phyloP scores from a whole-genome alignment of 345 rosid genomes.

The Camelina hispida region DNA sequence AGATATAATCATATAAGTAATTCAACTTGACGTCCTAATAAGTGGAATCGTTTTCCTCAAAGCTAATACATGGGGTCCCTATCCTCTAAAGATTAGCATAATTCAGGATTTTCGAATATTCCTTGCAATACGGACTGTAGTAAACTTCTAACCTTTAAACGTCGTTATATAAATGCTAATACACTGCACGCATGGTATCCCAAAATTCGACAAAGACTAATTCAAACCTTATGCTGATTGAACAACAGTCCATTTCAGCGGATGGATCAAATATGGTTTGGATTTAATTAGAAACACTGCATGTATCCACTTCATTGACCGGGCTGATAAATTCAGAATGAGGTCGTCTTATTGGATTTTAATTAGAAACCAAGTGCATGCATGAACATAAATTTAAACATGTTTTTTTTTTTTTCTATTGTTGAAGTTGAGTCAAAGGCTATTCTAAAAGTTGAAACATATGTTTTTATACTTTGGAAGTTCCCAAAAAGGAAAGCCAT shows the following conservation, averaged over 20 bases:
- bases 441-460: not conserved
- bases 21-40: constrained; percentile 19
- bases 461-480: not conserved
- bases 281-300: constrained; percentile 4
- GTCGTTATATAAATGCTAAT: not conserved
- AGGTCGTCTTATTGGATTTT: constrained; percentile 2
- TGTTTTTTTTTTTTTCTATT: constrained; percentile 3
- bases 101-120: constrained; percentile 28
- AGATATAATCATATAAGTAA: no score
- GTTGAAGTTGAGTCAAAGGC: not conserved
- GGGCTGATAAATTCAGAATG: not conserved
- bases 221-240: not conserved
- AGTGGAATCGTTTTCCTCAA: constrained; percentile 26
- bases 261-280: not conserved
- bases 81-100: constrained; percentile 34
- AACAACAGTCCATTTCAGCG: not conserved
- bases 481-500: not conserved
- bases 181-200: not conserved
- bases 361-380: constrained; percentile 28
- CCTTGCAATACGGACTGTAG: constrained; percentile 15
- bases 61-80: constrained; percentile 31
- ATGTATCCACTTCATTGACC: constrained; percentile 25
- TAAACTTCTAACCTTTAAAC: not conserved
- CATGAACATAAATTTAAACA: constrained; percentile 39
- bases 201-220: not conserved